A percentile compares a stretch with the other conserved stretches of the same genome.
phyloP scores from a whole-genome alignment of 179 eudicot species.

The Corrigiola litoralis region DNA sequence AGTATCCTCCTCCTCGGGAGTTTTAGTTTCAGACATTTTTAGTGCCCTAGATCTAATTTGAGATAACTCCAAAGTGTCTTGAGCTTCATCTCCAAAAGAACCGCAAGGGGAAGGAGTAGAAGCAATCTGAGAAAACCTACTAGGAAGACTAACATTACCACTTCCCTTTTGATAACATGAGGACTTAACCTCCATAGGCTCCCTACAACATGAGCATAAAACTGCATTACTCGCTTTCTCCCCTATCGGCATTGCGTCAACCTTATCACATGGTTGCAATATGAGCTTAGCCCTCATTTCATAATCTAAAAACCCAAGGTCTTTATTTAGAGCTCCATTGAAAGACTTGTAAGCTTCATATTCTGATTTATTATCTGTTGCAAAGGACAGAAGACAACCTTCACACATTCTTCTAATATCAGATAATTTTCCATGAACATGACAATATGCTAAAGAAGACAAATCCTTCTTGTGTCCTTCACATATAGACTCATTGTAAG shows the following conservation, averaged over 20 bases:
- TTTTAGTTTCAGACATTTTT: constrained; percentile 17
- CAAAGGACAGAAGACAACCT: constrained; percentile 42
- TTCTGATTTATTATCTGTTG: constrained; percentile 24
- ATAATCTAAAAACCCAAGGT: constrained; percentile 49
- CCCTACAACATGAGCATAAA: constrained; percentile 85
- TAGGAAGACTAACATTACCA: constrained; percentile 4
- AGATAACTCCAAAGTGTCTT: constrained; percentile 26
- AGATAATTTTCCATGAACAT: constrained; percentile 40
- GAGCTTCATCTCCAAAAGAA: constrained; percentile 28
- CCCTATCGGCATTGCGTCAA: constrained; percentile 17
- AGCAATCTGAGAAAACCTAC: constrained; percentile 31
- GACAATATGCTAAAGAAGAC: constrained; percentile 46
- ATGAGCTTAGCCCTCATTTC: constrained; percentile 32
- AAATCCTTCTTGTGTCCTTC: constrained; percentile 40
- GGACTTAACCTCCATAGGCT: constrained; percentile 51
- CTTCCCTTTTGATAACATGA: constrained; percentile 26
- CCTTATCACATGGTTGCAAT: constrained; percentile 15
- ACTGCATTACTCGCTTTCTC: constrained; percentile 12
- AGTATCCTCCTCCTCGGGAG: constrained; percentile 23
- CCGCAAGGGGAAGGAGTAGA: constrained; percentile 38
- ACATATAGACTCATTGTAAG: constrained; percentile 35
- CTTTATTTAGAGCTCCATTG: constrained; percentile 27
- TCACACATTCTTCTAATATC: constrained; percentile 44
- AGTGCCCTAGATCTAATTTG: constrained; percentile 25
- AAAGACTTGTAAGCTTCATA: constrained; percentile 13